Conservation (phyloP, 1,284 basidiomycete genomes). For the Marasmius tenuissimus region DNA sequence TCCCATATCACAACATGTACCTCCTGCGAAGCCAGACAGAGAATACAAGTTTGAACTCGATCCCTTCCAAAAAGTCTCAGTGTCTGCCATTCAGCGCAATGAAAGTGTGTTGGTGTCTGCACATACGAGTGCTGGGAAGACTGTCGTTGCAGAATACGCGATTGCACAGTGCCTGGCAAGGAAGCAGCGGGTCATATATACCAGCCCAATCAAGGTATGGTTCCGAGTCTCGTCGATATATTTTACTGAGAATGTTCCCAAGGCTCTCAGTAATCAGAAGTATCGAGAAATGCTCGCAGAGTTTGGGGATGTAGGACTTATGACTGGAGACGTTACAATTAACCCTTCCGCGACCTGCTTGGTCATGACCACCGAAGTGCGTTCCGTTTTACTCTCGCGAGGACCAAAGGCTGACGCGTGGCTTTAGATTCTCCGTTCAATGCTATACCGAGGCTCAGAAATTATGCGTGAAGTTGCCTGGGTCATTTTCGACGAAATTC, state of each 20-base stretch:
- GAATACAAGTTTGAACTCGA: slow-evolving; percentile 97
- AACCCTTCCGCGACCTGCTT: slow-evolving; percentile 96
- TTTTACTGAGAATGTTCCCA: slow-evolving; percentile 5
- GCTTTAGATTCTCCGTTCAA: slow-evolving; percentile 90
- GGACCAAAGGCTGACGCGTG: not conserved
- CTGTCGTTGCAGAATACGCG: slow-evolving; percentile 98
- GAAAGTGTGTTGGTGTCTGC: slow-evolving; percentile 99
- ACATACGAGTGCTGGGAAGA: slow-evolving; percentile 98
- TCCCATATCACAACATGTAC: slow-evolving; percentile 91
- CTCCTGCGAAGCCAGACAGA: slow-evolving; percentile 87
- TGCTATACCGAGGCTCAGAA: slow-evolving; percentile 98
- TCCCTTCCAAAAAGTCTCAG: slow-evolving; percentile 96
- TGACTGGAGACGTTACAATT: slow-evolving; percentile 99
- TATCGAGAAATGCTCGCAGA: slow-evolving; percentile 97
- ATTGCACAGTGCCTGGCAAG: slow-evolving; percentile 94
- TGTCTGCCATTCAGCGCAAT: slow-evolving; percentile 94
- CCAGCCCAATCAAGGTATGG: slow-evolving; percentile 97
- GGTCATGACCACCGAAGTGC: slow-evolving; percentile 98
- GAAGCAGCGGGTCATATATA: slow-evolving; percentile 97
- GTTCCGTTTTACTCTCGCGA: slow-evolving; percentile 18
- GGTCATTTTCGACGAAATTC: slow-evolving; percentile 99
- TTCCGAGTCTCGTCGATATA: not conserved
- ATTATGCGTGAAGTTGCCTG: slow-evolving; percentile 99
- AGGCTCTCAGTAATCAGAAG: slow-evolving; percentile 98
- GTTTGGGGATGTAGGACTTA: slow-evolving; percentile 97